These are phyloP conservation scores for Hypomontagnella monticulosa DNA, from an alignment of 495 filamentous ascomycete genomes.

Conservation along the genomic window DNA sequence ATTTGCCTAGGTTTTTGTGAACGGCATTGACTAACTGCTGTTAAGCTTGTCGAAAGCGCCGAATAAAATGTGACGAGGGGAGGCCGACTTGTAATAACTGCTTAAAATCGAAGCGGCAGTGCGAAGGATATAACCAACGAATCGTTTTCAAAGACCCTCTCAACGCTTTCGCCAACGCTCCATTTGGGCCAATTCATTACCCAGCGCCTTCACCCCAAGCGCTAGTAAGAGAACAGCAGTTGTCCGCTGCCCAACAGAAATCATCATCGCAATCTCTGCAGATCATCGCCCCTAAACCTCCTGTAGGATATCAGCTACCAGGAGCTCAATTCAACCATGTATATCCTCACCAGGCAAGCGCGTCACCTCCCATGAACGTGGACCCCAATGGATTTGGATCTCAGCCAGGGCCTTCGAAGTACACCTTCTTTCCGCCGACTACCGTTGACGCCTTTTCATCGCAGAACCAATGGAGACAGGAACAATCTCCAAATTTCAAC, in stretches of 20 bases:
- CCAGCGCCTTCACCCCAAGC: conserved; percentile 42
- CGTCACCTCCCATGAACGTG: conserved; percentile 38
- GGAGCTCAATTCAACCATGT: conserved; percentile 43
- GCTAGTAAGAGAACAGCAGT: conserved; percentile 44
- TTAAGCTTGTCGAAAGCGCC: conserved; percentile 87
- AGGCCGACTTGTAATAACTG: conserved; percentile 90
- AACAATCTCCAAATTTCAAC: conserved; percentile 17
- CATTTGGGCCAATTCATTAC: conserved; percentile 49
- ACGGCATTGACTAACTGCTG: conserved; percentile 28
- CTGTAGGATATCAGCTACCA: conserved; percentile 39
- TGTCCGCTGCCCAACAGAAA: conserved; percentile 51
- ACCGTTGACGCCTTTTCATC: conserved; percentile 46
- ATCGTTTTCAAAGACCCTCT: conserved; percentile 93
- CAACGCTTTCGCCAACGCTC: conserved; percentile 60
- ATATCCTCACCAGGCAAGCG: conserved; percentile 36
- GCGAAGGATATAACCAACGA: conserved; percentile 93
- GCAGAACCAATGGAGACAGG: conserved; percentile 44
- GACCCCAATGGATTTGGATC: conserved; percentile 41
- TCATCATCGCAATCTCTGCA: conserved; percentile 46
- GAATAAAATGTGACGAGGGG: conserved; percentile 98
- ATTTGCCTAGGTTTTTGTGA: conserved; percentile 13
- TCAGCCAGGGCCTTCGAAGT: conserved; percentile 50
- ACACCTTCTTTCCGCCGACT: conserved; percentile 45
- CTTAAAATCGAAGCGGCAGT: conserved; percentile 91
- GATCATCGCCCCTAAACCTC: conserved; percentile 57